phyloP scores from a whole-genome alignment of 495 filamentous ascomycete species.

The Xylaria venustula region DNA sequence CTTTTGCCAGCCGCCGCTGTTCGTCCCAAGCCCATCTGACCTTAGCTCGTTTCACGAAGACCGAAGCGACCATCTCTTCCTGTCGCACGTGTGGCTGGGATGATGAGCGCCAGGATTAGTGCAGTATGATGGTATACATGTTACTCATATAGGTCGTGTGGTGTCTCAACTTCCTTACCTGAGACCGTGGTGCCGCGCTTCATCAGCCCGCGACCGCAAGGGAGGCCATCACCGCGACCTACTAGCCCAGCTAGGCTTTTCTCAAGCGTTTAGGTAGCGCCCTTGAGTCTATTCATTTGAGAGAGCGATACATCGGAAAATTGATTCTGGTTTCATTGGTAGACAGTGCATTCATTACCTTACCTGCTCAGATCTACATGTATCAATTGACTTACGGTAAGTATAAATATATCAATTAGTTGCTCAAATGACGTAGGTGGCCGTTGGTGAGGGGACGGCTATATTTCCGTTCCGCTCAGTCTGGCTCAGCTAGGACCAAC shows the following conservation, averaged over 20 bases:
- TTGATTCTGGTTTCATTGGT: too few species aligned
- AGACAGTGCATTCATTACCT: too few species aligned
- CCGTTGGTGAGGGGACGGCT: background rate
- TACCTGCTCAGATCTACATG: too few species aligned
- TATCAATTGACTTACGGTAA: too few species aligned
- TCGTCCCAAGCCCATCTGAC: too few species aligned
- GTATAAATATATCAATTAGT: background rate
- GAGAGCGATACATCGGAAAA: too few species aligned
- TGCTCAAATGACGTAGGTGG: background rate
- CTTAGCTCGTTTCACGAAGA: constrained; percentile 4
- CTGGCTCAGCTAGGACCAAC: constrained; percentile 2
- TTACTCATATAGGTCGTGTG: background rate
- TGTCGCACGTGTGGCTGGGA: background rate
- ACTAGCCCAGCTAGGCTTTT: too few species aligned
- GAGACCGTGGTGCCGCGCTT: constrained; percentile 1
- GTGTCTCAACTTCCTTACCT: background rate
- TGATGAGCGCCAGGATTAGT: constrained; percentile 1
- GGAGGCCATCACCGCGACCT: too few species aligned
- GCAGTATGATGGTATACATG: background rate
- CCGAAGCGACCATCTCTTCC: background rate
- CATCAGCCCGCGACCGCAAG: background rate
- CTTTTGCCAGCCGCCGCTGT: too few species aligned
- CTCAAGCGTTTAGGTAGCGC: too few species aligned
- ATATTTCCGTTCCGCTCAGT: background rate
- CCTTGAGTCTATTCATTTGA: too few species aligned